Evolutionary conservation across 1,284 basidiomycete genomes (phyloP).

Genomic region (Rhizoctonia solani): DNA sequence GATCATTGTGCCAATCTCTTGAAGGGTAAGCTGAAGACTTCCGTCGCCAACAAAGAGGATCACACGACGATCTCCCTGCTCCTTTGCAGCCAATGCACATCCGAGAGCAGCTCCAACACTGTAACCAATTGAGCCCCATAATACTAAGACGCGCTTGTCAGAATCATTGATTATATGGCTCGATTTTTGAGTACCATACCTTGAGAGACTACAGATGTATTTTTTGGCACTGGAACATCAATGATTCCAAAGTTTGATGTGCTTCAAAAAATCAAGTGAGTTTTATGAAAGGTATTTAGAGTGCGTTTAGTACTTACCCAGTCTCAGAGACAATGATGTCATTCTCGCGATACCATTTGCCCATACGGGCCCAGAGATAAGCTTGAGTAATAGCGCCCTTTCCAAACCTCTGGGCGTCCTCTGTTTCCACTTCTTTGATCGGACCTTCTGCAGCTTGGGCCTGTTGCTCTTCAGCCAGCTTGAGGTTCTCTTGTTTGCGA

Average conservation of each 20-base stretch:
- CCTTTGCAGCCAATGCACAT: constrained; percentile 76
- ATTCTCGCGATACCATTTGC: constrained; percentile 72
- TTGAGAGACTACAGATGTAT: constrained; percentile 70
- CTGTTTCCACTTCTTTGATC: constrained; percentile 38
- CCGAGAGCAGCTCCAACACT: constrained; percentile 76
- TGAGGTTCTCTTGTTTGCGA: constrained; percentile 26
- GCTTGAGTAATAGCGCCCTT: constrained; percentile 63
- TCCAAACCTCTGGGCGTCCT: constrained; percentile 42
- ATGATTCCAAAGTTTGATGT: constrained; percentile 75
- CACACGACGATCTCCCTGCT: constrained; percentile 64
- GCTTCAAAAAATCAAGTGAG: constrained; percentile 39
- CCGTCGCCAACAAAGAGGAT: constrained; percentile 90
- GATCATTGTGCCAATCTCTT: constrained; percentile 73
- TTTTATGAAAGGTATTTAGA: neutral
- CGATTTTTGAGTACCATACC: constrained; percentile 40
- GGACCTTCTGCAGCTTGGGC: constrained; percentile 13
- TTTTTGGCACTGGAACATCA: constrained; percentile 73
- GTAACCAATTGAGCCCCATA: constrained; percentile 90
- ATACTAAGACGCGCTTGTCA: constrained; percentile 47
- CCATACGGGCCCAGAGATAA: constrained; percentile 86
- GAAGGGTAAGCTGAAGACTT: constrained; percentile 58
- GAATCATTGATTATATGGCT: neutral
- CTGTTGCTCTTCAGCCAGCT: constrained; percentile 39
- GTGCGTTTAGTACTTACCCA: constrained; percentile 48
- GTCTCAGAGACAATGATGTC: constrained; percentile 88